phyloP scores from a whole-genome alignment of 257 asterid species.

The Ballota nigra region DNA sequence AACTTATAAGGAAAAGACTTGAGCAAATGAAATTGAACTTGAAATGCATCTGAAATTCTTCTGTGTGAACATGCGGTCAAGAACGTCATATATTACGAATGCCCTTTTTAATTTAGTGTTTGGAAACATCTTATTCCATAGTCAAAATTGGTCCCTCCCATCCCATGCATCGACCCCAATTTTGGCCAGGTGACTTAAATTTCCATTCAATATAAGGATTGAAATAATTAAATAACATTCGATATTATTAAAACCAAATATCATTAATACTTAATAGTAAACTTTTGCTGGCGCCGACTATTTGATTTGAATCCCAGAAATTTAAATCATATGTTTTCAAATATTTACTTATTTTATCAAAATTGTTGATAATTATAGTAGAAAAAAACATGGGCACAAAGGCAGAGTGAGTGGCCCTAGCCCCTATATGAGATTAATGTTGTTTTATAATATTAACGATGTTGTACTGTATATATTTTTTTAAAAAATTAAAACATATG shows the following conservation, averaged over 20 bases:
- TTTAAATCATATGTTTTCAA: background rate
- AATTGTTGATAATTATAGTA: too few species aligned
- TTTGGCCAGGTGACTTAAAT: background rate
- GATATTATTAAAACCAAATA: background rate
- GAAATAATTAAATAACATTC: too few species aligned
- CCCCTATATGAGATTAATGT: too few species aligned
- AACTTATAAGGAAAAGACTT: too few species aligned
- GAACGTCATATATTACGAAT: conserved; percentile 11
- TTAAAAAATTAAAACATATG: too few species aligned
- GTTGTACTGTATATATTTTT: too few species aligned
- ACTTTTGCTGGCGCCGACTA: background rate
- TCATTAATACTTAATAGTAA: background rate
- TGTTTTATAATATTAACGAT: too few species aligned
- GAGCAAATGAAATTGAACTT: too few species aligned
- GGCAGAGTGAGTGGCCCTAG: too few species aligned
- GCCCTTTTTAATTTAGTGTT: background rate
- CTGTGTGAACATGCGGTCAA: background rate
- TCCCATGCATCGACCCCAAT: background rate
- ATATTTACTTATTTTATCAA: background rate
- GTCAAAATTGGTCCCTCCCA: conserved; percentile 8
- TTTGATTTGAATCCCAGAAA: background rate
- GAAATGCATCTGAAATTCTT: too few species aligned
- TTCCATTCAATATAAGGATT: background rate
- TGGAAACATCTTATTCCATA: background rate
- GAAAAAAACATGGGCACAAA: background rate